Percentiles rank a stretch among this genome's conserved stretches.
These are phyloP conservation scores for Pythium rishiriense DNA, from an alignment of 352 stramenopile species.

Conservation along the genomic window DNA sequence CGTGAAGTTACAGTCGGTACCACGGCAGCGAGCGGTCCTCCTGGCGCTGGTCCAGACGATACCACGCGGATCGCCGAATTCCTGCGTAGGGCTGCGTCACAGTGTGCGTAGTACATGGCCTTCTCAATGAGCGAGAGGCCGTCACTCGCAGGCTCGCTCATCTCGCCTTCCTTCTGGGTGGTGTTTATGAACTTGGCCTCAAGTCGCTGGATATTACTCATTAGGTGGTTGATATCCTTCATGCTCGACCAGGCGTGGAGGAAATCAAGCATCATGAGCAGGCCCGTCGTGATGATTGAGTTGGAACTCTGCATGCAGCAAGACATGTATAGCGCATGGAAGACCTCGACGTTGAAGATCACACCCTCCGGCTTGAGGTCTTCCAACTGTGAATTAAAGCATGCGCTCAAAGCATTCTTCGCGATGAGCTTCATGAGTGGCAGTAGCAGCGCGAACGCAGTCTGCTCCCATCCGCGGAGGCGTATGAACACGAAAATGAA, in stretches of 20 bases:
- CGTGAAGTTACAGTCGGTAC: neutral
- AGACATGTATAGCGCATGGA: slow-evolving; percentile 15
- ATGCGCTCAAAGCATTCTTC: slow-evolving; percentile 37
- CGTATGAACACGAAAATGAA: slow-evolving; percentile 22
- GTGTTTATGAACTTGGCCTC: neutral
- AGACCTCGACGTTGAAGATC: slow-evolving; percentile 22
- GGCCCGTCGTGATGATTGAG: neutral
- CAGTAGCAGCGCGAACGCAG: neutral
- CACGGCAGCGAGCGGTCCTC: neutral
- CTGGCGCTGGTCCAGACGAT: neutral
- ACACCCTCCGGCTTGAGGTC: slow-evolving; percentile 30
- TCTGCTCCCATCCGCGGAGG: slow-evolving; percentile 12
- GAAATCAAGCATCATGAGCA: slow-evolving; percentile 7
- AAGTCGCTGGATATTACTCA: neutral
- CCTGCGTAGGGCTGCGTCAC: neutral
- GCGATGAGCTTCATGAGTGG: neutral
- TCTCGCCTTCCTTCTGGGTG: neutral
- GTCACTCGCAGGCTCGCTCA: neutral
- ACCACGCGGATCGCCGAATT: neutral
- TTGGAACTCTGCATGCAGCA: slow-evolving; percentile 21
- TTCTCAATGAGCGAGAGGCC: slow-evolving; percentile 10
- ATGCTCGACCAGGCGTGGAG: neutral
- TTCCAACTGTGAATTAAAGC: slow-evolving; percentile 12
- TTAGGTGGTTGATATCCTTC: slow-evolving; percentile 1
- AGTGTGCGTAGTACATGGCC: slow-evolving; percentile 7